Evolutionary conservation across 345 rosid genomes (phyloP).

Genomic region (Melaleuca alternifolia): DNA sequence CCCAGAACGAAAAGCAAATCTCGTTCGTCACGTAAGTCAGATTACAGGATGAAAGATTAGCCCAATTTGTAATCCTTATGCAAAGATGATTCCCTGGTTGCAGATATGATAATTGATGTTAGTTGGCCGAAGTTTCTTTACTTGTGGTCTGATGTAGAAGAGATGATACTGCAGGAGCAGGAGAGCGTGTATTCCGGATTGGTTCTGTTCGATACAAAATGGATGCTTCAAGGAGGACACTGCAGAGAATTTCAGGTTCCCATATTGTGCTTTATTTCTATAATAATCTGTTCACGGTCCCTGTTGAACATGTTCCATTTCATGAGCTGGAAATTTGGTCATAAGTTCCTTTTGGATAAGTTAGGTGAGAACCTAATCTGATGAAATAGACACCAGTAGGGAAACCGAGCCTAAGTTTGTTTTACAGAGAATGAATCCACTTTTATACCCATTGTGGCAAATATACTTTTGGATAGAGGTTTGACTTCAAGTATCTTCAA

Average conservation of each 20-base stretch:
- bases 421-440: background rate
- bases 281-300: background rate
- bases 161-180: slow-evolving; percentile 43
- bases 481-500: background rate
- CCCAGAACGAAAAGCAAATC: slow-evolving; percentile 29
- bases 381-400: background rate
- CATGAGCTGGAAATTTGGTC: background rate
- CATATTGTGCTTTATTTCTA: background rate
- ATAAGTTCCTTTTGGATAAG: background rate
- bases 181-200: slow-evolving; percentile 72
- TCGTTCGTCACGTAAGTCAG: slow-evolving; percentile 33
- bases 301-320: background rate
- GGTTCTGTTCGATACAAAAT: slow-evolving; percentile 78
- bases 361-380: background rate
- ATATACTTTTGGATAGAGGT: background rate
- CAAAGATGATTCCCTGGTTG: background rate
- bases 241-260: slow-evolving; percentile 47
- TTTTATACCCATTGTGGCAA: background rate
- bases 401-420: background rate
- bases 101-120: background rate
- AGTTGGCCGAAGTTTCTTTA: background rate
- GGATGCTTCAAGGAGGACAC: slow-evolving; percentile 88
- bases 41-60: background rate
- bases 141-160: background rate
- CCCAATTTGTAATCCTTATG: background rate